Evolutionary conservation across 768 basidiomycete genomes (phyloP).

Genomic region (Lentinus tigrinus): DNA sequence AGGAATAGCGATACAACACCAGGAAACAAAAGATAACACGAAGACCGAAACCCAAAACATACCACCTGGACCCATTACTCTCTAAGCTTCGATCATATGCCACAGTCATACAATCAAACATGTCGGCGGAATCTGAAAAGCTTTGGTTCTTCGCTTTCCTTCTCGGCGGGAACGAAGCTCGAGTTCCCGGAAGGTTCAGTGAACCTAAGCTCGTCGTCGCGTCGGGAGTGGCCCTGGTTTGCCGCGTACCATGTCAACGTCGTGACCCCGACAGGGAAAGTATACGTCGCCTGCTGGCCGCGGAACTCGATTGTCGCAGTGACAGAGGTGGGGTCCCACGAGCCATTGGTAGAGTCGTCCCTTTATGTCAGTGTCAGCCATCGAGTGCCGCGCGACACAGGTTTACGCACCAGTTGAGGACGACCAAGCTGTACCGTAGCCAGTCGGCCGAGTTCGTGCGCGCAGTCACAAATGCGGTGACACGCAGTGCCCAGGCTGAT

Average conservation of each 20-base stretch:
- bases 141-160: too few relatives aligned
- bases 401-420: conserved; percentile 55
- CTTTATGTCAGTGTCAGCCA: conserved; percentile 13
- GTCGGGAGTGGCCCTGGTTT: conserved; percentile 9
- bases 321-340: conserved; percentile 56
- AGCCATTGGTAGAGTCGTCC: conserved; percentile 49
- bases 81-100: too few relatives aligned
- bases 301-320: conserved; percentile 62
- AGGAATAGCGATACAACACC: too few relatives aligned
- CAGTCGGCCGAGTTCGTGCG: conserved; percentile 55
- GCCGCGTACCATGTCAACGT: conserved; percentile 51
- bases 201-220: background rate
- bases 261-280: conserved; percentile 76
- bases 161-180: background rate
- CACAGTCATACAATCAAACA: too few relatives aligned
- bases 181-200: background rate
- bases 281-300: conserved; percentile 63
- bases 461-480: conserved; percentile 63
- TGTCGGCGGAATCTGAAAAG: too few relatives aligned
- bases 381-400: background rate
- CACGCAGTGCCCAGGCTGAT: conserved; percentile 56
- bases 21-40: too few relatives aligned
- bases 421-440: conserved; percentile 69
- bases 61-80: too few relatives aligned
- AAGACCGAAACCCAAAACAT: too few relatives aligned